Evolutionary conservation across 257 asterid species (phyloP), one percentile per base, ranked within the genome.

Genomic region (Nicotiana knightiana): DNA sequence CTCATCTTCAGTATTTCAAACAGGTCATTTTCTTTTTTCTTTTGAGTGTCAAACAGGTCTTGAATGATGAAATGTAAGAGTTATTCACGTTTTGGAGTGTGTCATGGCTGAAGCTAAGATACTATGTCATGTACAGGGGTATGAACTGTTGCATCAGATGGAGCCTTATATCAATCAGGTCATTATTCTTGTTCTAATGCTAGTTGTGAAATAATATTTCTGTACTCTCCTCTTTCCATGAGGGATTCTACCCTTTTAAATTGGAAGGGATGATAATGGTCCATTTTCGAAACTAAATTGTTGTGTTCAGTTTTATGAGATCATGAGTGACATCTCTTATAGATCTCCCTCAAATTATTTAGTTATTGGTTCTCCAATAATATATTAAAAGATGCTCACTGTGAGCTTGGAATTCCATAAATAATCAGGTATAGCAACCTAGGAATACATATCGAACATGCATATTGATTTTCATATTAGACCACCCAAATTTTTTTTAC

Each of bases 91-190:
- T 48, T 13, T 81, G 53, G 18, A 62, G 77, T 83, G 81, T 76
- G 54, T 76, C 64, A 24, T 81, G 71, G 68, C 76, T 88, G 81
- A 85, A 84, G 61, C 83, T 68, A 84, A 85, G 76, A 61, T 65
- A 57, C 67, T 32, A 39, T 82, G 84, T 63, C 84, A 67, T 64
- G 28, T 84, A 76, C 89, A 96, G 99, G 99, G 98, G 26, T 96
- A 92, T 59, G 99, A 96, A 89, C 91, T 96, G 39, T 83, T 96
- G 90, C 93, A 89, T 86, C 98, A 91, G 88, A 92, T 96, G 99
- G 98, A 96, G 87, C 99, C 98, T 67, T 91, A 88, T 86, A 91
- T 96, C 82, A 93, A 89, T 82, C 98, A 96, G 97, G 99, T 95
- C 4, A 67, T 15, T 73, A 26, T 48, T 65, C 62, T 48, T 24